phyloP scores from a whole-genome alignment of 2,329 filamentous ascomycete genomes.

The Paraconiothyrium sp. region DNA sequence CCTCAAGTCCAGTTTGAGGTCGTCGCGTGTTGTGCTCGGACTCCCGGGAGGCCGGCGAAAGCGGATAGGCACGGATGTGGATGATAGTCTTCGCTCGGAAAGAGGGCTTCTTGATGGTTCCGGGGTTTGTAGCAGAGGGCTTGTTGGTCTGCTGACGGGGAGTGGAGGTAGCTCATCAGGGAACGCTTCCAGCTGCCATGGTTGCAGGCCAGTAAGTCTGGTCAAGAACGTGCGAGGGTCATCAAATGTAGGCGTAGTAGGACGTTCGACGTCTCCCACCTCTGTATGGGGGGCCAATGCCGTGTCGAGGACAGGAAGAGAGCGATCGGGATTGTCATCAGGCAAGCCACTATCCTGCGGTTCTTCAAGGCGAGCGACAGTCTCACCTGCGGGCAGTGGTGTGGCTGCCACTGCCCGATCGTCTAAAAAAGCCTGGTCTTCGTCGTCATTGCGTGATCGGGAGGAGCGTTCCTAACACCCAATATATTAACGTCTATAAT shows the following conservation, averaged over 20 bases:
- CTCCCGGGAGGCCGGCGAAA: constrained; percentile 61
- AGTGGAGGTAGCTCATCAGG: constrained; percentile 47
- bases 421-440: constrained; percentile 70
- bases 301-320: constrained; percentile 37
- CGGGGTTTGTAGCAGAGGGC: constrained; percentile 38
- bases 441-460: constrained; percentile 45
- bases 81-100: constrained; percentile 36
- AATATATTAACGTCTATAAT: constrained; percentile 24
- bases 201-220: constrained; percentile 47
- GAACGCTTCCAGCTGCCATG: constrained; percentile 47
- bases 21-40: constrained; percentile 55
- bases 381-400: constrained; percentile 57
- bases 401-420: constrained; percentile 66
- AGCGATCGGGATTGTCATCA: constrained; percentile 44
- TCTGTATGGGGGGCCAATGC: constrained; percentile 33
- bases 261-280: constrained; percentile 34
- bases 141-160: constrained; percentile 39
- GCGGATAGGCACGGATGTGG: constrained; percentile 65
- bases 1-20: constrained; percentile 48
- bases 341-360: constrained; percentile 40
- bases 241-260: constrained; percentile 43
- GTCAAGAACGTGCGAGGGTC: constrained; percentile 45
- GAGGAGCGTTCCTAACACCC: constrained; percentile 41
- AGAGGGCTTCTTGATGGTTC: constrained; percentile 32
- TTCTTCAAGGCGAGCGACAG: constrained; percentile 27